phyloP scores from a whole-genome alignment of 371 early-diverging fungal species.

The Cokeromyces recurvatus region DNA sequence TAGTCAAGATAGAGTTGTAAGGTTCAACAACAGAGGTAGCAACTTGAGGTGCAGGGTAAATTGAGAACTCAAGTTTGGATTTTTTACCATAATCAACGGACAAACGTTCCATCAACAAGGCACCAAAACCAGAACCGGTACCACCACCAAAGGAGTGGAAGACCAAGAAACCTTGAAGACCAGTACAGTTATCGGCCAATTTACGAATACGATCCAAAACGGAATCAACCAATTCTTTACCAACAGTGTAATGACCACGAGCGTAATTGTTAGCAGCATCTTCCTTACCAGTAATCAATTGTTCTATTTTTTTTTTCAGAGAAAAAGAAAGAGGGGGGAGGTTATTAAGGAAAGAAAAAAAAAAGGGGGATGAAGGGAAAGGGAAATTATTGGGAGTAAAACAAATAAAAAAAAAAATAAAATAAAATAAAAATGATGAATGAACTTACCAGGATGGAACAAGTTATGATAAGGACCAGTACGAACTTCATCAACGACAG shows the following conservation, averaged over 20 bases:
- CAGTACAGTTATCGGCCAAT: constrained; percentile 96
- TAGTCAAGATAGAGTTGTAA: constrained; percentile 97
- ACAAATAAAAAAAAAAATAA: no score
- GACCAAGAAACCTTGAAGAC: constrained; percentile 95
- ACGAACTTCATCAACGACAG: constrained; percentile 97
- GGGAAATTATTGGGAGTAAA: no score
- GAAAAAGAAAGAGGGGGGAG: no score
- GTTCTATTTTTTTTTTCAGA: no score
- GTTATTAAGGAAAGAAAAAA: no score
- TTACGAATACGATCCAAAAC: constrained; percentile 97
- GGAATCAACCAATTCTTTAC: constrained; percentile 96
- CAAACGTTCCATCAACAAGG: constrained; percentile 95
- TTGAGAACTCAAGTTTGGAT: constrained; percentile 98
- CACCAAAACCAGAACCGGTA: constrained; percentile 96
- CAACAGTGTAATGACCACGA: constrained; percentile 99
- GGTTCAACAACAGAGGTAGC: constrained; percentile 99
- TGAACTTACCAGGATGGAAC: constrained; percentile 95
- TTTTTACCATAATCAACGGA: constrained; percentile 98
- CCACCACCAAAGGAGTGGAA: constrained; percentile 99
- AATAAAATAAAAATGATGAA: no score
- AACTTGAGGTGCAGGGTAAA: constrained; percentile 99
- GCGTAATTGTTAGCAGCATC: constrained; percentile 99
- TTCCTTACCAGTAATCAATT: constrained; percentile 96
- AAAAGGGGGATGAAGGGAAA: no score
- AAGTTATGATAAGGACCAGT: constrained; percentile 94